A percentile compares a stretch with the other conserved stretches of the same genome.
phyloP scores from a whole-genome alignment of 2,329 filamentous ascomycete species.

The Pseudogymnoascus sp. region DNA sequence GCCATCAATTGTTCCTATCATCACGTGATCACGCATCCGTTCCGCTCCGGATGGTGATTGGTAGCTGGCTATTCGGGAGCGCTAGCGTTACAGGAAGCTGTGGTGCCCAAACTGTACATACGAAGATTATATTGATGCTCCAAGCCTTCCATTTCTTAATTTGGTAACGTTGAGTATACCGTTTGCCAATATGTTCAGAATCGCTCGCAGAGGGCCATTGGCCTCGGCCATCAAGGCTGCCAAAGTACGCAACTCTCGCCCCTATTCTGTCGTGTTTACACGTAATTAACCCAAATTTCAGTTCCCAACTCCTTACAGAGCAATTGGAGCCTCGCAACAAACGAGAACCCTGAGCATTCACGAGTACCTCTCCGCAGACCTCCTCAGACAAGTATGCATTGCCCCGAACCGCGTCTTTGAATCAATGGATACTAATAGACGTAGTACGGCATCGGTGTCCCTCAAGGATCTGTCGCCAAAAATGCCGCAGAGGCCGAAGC shows the following conservation, averaged over 20 bases:
- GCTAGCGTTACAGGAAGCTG: conserved; percentile 8
- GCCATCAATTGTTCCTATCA: background rate
- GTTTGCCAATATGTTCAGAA: conserved; percentile 67
- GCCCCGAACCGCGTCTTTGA: background rate
- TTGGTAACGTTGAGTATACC: conserved; percentile 22
- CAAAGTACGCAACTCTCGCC: conserved; percentile 45
- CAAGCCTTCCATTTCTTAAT: conserved; percentile 14
- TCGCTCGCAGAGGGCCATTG: conserved; percentile 73
- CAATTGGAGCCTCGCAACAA: conserved; percentile 59
- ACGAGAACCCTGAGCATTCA: conserved; percentile 94
- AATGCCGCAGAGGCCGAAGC: conserved; percentile 80
- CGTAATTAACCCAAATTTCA: conserved; percentile 29
- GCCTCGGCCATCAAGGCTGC: conserved; percentile 70
- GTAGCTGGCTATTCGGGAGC: background rate
- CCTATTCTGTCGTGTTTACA: conserved; percentile 18
- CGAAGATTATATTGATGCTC: conserved; percentile 6
- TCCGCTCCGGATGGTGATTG: background rate
- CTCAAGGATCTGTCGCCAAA: conserved; percentile 79
- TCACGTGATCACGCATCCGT: background rate
- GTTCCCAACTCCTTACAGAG: conserved; percentile 42
- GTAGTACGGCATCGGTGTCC: conserved; percentile 90
- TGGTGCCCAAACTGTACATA: conserved; percentile 6
- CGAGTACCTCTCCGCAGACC: conserved; percentile 92
- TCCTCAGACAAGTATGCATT: conserved; percentile 59
- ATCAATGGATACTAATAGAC: conserved; percentile 22